A percentile compares a stretch with the other conserved stretches of the same genome.
Conservation (phyloP, 176 grass and related monocot species). For the Zoysia pacifica region DNA sequence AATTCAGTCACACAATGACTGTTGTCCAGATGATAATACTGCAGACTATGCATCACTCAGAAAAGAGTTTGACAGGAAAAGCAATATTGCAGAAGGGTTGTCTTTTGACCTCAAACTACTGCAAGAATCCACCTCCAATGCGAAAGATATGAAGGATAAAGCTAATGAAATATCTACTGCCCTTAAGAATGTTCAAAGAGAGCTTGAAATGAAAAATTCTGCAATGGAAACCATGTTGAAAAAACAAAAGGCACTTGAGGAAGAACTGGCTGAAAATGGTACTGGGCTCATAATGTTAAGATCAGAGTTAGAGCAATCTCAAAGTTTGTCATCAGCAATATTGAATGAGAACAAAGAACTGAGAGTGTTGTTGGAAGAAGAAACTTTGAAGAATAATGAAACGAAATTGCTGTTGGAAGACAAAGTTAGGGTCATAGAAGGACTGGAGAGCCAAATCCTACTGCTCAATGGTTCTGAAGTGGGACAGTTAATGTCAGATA, state of each 20-base stretch:
- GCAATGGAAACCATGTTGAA: slow-evolving; percentile 52
- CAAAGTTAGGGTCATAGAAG: slow-evolving; percentile 63
- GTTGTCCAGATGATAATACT: slow-evolving; percentile 19
- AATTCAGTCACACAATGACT: not conserved
- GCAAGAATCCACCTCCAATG: slow-evolving; percentile 66
- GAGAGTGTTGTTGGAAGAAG: slow-evolving; percentile 60
- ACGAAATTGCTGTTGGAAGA: slow-evolving; percentile 57
- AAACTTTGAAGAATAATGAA: slow-evolving; percentile 53
- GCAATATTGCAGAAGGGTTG: slow-evolving; percentile 69
- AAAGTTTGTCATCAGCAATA: slow-evolving; percentile 46
- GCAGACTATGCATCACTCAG: slow-evolving; percentile 50
- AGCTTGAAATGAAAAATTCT: slow-evolving; percentile 60
- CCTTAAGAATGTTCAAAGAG: slow-evolving; percentile 55
- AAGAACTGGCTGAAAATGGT: slow-evolving; percentile 58
- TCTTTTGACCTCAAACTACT: slow-evolving; percentile 81
- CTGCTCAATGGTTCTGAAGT: slow-evolving; percentile 57
- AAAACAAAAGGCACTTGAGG: slow-evolving; percentile 55
- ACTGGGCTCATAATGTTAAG: slow-evolving; percentile 46
- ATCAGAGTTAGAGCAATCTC: slow-evolving; percentile 64
- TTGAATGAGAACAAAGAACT: slow-evolving; percentile 70
- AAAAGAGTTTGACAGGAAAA: slow-evolving; percentile 70
- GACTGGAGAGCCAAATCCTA: slow-evolving; percentile 71
- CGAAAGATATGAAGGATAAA: slow-evolving; percentile 77
- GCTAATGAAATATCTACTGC: slow-evolving; percentile 39
- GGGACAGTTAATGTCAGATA: slow-evolving; percentile 42